Evolutionary conservation across 169 alveolate species (phyloP).

Genomic region (Plasmodium gallinaceum): DNA sequence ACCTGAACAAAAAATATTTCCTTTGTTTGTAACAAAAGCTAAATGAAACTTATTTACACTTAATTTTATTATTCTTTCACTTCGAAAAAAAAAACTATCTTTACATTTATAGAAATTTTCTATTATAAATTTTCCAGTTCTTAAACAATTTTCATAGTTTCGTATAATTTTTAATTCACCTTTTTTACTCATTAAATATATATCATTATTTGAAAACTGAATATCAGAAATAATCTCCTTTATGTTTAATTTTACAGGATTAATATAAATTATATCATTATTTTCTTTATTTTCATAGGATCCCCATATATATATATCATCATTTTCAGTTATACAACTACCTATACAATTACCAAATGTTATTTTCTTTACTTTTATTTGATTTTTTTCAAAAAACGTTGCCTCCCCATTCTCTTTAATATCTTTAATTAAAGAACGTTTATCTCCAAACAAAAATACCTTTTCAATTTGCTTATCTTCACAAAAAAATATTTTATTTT

Average conservation of each 20-base stretch:
- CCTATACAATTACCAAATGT: slow-evolving; percentile 72
- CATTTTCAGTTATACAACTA: slow-evolving; percentile 70
- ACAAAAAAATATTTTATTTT: slow-evolving; percentile 30
- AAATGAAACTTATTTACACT: slow-evolving; percentile 75
- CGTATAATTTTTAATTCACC: slow-evolving; percentile 71
- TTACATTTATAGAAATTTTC: slow-evolving; percentile 64
- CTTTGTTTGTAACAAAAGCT: slow-evolving; percentile 76
- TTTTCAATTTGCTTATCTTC: slow-evolving; percentile 34
- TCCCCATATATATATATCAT: slow-evolving; percentile 72
- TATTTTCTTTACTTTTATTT: slow-evolving; percentile 70
- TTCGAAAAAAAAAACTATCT: slow-evolving; percentile 35
- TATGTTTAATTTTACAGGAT: slow-evolving; percentile 40
- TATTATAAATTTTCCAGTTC: slow-evolving; percentile 37
- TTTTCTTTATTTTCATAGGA: slow-evolving; percentile 45
- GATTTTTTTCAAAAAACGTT: slow-evolving; percentile 47
- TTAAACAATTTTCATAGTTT: slow-evolving; percentile 53
- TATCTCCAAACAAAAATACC: slow-evolving; percentile 74
- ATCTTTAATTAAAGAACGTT: slow-evolving; percentile 56
- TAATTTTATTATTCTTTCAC: slow-evolving; percentile 67
- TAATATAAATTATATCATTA: slow-evolving; percentile 29
- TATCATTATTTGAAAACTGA: slow-evolving; percentile 65
- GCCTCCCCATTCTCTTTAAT: slow-evolving; percentile 57
- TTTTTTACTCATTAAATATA: slow-evolving; percentile 46
- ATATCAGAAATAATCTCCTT: slow-evolving; percentile 38
- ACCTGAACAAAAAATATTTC: slow-evolving; percentile 73